Evolutionary conservation across 108 stramenopile genomes (phyloP).

Genomic region (Nitzschia palea): DNA sequence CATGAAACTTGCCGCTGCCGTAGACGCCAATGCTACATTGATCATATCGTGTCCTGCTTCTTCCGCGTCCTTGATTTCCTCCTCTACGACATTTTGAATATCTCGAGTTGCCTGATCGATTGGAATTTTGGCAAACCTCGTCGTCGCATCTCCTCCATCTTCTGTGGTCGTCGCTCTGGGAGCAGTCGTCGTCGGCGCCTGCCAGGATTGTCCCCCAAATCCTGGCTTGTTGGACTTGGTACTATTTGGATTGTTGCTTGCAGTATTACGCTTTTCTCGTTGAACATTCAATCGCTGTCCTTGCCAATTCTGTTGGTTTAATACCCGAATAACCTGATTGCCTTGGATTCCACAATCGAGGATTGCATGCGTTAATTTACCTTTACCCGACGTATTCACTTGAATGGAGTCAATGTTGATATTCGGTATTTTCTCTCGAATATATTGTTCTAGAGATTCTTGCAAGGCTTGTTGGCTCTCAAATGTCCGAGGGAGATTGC

Average conservation of each 20-base stretch:
- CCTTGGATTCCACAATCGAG: slow-evolving; percentile 9
- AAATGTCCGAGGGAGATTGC: slow-evolving; percentile 7
- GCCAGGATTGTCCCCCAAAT: background rate
- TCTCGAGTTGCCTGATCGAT: slow-evolving; percentile 2
- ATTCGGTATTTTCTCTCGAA: slow-evolving; percentile 5
- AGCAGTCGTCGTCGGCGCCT: background rate
- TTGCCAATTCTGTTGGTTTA: slow-evolving; percentile 16
- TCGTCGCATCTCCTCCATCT: background rate
- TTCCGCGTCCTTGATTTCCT: slow-evolving; percentile 7
- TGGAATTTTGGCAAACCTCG: slow-evolving; percentile 1
- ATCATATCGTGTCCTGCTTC: slow-evolving; percentile 18
- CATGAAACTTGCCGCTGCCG: slow-evolving; percentile 23
- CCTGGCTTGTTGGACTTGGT: background rate
- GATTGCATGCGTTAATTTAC: slow-evolving; percentile 12
- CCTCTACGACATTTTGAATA: slow-evolving; percentile 14
- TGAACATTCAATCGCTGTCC: slow-evolving; percentile 10
- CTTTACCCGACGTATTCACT: background rate
- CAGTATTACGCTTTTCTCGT: slow-evolving; percentile 14
- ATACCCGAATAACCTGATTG: slow-evolving; percentile 1
- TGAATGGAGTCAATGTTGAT: slow-evolving; percentile 1
- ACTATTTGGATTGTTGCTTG: background rate
- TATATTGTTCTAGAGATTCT: background rate
- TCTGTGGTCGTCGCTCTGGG: background rate
- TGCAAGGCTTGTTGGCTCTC: background rate
- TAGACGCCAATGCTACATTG: slow-evolving; percentile 33